phyloP scores from a whole-genome alignment of 2,329 filamentous ascomycete species.

The Trichoderma atrobrunneum region DNA sequence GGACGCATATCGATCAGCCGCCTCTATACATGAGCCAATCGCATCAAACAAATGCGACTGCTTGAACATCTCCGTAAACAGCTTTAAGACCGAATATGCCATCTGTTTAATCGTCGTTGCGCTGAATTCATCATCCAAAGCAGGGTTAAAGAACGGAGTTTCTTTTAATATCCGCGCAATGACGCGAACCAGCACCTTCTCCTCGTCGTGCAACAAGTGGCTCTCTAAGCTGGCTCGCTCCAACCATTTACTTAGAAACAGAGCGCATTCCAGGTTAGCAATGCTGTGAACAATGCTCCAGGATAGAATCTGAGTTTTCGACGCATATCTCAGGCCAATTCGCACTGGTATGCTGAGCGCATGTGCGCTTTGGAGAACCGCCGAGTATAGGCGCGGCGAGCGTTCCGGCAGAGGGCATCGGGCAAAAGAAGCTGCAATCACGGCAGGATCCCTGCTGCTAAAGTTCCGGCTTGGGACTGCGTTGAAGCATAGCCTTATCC shows the following conservation, averaged over 20 bases:
- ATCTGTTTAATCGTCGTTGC: background rate
- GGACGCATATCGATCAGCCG: slow-evolving; percentile 1
- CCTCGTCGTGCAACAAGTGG: background rate
- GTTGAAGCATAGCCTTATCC: slow-evolving; percentile 4
- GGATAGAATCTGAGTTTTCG: slow-evolving; percentile 2
- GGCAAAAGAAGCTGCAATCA: background rate
- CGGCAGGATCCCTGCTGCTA: background rate
- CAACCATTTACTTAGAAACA: slow-evolving; percentile 9
- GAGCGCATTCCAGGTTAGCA: slow-evolving; percentile 2
- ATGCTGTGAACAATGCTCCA: slow-evolving; percentile 14
- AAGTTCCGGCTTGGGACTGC: background rate
- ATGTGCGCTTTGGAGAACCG: slow-evolving; percentile 6
- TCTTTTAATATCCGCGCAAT: slow-evolving; percentile 1
- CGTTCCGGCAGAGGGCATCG: background rate
- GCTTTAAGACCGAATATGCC: background rate
- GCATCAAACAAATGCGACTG: slow-evolving; percentile 14
- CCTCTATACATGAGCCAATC: slow-evolving; percentile 3
- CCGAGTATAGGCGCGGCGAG: slow-evolving; percentile 13
- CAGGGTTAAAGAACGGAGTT: background rate
- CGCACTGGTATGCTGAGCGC: slow-evolving; percentile 12
- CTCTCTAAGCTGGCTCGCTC: background rate
- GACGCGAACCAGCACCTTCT: slow-evolving; percentile 1
- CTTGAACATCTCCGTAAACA: slow-evolving; percentile 10
- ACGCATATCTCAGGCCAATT: slow-evolving; percentile 4
- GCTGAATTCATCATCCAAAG: background rate